Evolutionary conservation across 768 basidiomycete species (phyloP), one percentile per base, ranked within the genome.

Genomic region (Collybia sordida): DNA sequence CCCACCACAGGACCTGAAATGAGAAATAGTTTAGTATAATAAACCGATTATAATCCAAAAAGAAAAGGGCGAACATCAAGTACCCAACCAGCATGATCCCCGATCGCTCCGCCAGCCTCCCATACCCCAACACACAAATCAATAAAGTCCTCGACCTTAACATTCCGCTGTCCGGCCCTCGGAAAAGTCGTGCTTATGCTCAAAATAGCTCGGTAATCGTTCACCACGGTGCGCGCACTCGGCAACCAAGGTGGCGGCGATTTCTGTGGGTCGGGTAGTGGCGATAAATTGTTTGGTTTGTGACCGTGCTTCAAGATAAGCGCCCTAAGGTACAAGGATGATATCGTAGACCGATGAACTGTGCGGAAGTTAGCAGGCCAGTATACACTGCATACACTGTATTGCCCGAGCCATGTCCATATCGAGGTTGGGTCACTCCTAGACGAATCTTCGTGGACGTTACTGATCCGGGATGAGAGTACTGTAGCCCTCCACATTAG

Each of bases 1-100:
- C 88, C 93, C 93, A 94, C 89, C 93, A 96, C 1, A 98, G 77
- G 18, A 93, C 80, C 89, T 90, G 64, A 27, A 36, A 44, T 6
- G 21, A 17, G 22, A 34, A 53, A 18, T 43, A 39, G 36, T 31
- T 49, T 42, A 50, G 25, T 46, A 23, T 24, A 18, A 21, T n/a
- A 34, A 22, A 47, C n/a, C 14, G 31, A 31, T 14, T 31, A 11
- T 6, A n/a, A 24, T 9, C 17, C 42, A 19, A 41, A 42, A 51
- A 34, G 42, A 22, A 38, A 53, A 47, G 41, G 12, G 81, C 86
- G 57, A 54, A 90, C 89, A 63, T 93, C 90, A 45, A 93, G 78
- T 15, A 90, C 82, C 90, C 88, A 91, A n/a, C 78, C 80, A 1
- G 83, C 80, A 53, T 79, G 76, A 31, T 81, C 81, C 7, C 82